These are phyloP conservation scores for Atractiella rhizophila DNA, from an alignment of 768 basidiomycete genomes.

Conservation along the genomic window DNA sequence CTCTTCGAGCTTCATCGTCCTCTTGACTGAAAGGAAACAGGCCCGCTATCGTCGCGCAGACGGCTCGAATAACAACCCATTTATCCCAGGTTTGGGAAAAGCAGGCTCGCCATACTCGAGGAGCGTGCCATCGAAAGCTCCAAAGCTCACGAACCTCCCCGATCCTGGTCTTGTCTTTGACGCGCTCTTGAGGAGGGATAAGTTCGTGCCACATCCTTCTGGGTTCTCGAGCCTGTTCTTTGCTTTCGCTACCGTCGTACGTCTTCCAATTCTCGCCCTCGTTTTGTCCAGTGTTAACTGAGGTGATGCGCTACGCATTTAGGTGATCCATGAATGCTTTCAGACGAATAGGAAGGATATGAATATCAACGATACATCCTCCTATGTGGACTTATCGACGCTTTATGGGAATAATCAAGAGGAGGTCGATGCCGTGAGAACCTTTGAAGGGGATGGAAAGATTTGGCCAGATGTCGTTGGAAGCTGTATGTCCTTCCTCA, in stretches of 20 bases:
- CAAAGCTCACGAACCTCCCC: constrained; percentile 25
- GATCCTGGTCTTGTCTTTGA: constrained; percentile 40
- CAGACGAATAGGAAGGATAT: constrained; percentile 28
- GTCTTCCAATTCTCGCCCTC: too few species aligned
- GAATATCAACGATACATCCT: constrained; percentile 35
- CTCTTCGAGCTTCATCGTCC: too few species aligned
- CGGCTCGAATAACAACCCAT: too few species aligned
- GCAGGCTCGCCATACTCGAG: too few species aligned
- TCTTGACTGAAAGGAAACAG: too few species aligned
- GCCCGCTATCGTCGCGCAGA: too few species aligned
- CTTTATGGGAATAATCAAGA: constrained; percentile 38
- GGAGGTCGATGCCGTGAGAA: constrained; percentile 31
- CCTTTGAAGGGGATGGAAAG: constrained; percentile 36
- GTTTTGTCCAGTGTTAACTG: too few species aligned
- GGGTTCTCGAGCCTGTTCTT: constrained; percentile 55
- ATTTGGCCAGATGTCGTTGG: constrained; percentile 40
- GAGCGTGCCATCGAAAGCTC: too few species aligned
- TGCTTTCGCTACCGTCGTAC: constrained; percentile 46
- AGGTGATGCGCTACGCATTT: not conserved
- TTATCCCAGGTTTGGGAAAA: too few species aligned
- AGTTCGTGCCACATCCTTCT: constrained; percentile 30
- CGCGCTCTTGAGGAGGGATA: constrained; percentile 43
- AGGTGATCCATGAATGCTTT: constrained; percentile 45
- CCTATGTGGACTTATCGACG: constrained; percentile 49
- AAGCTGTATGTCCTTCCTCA: too few species aligned